Conservation (phyloP, 176 grass and related monocot genomes). For the Bolboschoenus planiculmis region DNA sequence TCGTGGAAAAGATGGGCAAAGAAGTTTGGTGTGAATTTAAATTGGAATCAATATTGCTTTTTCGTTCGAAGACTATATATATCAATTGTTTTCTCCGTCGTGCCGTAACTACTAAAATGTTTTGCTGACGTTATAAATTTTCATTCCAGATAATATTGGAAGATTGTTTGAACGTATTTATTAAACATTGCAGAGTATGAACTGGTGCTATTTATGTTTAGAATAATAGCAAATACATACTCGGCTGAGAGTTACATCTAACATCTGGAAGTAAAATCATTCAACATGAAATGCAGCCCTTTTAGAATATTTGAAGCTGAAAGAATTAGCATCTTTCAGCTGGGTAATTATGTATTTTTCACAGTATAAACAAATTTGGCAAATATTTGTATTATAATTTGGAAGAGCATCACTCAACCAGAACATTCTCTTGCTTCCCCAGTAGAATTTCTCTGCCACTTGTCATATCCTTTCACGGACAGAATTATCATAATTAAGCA, state of each 20-base stretch:
- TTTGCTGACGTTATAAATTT: too few relatives aligned
- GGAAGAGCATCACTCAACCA: background rate
- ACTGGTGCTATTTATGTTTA: background rate
- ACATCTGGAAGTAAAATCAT: background rate
- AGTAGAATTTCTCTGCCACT: background rate
- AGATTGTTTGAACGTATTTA: too few relatives aligned
- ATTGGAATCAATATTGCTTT: too few relatives aligned
- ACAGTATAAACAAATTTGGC: too few relatives aligned
- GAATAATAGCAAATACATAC: background rate
- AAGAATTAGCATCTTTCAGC: background rate
- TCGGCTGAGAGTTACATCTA: background rate
- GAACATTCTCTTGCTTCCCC: background rate
- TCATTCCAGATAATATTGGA: too few relatives aligned
- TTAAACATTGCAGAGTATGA: too few relatives aligned
- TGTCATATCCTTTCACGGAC: background rate
- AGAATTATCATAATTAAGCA: background rate
- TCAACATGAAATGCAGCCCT: background rate
- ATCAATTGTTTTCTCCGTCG: too few relatives aligned
- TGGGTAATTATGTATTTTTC: background rate
- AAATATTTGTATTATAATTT: too few relatives aligned
- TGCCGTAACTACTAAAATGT: too few relatives aligned
- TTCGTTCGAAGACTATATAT: too few relatives aligned
- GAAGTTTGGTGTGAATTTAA: too few relatives aligned
- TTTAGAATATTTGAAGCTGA: background rate
- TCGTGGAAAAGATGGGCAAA: too few relatives aligned